phyloP scores from a whole-genome alignment of 495 filamentous ascomycete genomes.

The Clohesyomyces aquaticus region DNA sequence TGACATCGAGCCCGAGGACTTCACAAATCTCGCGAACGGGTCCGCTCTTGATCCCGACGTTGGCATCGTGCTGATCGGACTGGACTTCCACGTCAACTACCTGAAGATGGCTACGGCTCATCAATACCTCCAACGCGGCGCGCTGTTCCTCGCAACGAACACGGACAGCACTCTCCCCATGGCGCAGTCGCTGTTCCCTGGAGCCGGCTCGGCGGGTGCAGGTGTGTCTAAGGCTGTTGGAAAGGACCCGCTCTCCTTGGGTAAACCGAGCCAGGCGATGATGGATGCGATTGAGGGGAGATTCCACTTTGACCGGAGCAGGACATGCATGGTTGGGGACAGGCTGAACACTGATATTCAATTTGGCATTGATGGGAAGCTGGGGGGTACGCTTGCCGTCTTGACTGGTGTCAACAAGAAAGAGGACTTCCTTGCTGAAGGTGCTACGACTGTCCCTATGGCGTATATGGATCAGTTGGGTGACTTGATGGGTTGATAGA shows the following conservation, averaged over 20 bases:
- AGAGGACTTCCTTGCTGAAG: conserved; percentile 73
- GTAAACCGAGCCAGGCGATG: conserved; percentile 97
- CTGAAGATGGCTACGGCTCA: conserved; percentile 81
- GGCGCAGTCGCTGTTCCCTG: conserved; percentile 81
- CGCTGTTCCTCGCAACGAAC: conserved; percentile 94
- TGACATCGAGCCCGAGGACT: conserved; percentile 79
- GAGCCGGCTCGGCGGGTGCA: conserved; percentile 80
- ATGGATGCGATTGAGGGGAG: conserved; percentile 99
- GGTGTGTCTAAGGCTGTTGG: conserved; percentile 75
- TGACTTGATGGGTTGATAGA: conserved; percentile 60
- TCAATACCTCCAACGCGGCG: conserved; percentile 82
- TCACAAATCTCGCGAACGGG: conserved; percentile 71
- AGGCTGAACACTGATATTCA: conserved; percentile 92
- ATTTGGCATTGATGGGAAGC: conserved; percentile 87
- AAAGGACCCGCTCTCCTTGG: conserved; percentile 72
- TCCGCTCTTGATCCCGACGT: conserved; percentile 82
- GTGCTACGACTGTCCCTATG: conserved; percentile 64
- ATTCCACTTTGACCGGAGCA: conserved; percentile 80
- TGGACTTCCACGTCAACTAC: conserved; percentile 95
- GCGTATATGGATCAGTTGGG: conserved; percentile 82
- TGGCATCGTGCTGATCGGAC: conserved; percentile 81
- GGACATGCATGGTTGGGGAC: conserved; percentile 96
- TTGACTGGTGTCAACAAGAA: conserved; percentile 86
- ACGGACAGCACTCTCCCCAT: conserved; percentile 83
- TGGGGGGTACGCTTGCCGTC: conserved; percentile 90